Conservation (phyloP, 306 rosid species). For the Quercus dentata region DNA sequence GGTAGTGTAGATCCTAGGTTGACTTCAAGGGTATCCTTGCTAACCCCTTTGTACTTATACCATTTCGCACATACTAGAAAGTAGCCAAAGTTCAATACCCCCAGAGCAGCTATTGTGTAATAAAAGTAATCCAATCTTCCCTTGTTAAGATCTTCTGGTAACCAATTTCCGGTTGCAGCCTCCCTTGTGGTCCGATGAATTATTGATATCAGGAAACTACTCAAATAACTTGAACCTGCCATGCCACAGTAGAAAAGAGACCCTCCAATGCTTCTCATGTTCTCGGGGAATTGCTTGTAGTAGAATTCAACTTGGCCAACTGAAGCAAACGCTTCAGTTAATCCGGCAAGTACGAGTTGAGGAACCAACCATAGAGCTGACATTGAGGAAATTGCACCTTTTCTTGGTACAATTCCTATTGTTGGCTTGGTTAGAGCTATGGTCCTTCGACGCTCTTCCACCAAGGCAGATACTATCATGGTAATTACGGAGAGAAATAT, state of each 20-base stretch:
- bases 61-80: conserved; percentile 58
- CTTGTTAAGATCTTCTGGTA: conserved; percentile 80
- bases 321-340: conserved; percentile 51
- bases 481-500: conserved; percentile 38
- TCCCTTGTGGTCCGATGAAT: conserved; percentile 41
- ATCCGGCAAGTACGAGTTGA: conserved; percentile 53
- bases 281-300: conserved; percentile 89
- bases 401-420: conserved; percentile 53
- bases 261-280: conserved; percentile 86
- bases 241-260: conserved; percentile 59
- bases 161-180: conserved; percentile 59
- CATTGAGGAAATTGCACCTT: conserved; percentile 77
- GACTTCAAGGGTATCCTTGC: conserved; percentile 15
- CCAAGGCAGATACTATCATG: conserved; percentile 53
- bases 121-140: conserved; percentile 81
- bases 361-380: conserved; percentile 72
- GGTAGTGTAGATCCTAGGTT: conserved; percentile 24
- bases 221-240: conserved; percentile 69
- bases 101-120: conserved; percentile 50
- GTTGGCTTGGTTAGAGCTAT: conserved; percentile 45
- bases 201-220: conserved; percentile 45
- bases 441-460: conserved; percentile 49
- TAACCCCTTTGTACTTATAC: conserved; percentile 56
- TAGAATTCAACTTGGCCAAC: conserved; percentile 73
- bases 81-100: conserved; percentile 52